Conservation (phyloP, 1,284 basidiomycete species). For the Ustilago trichophora region DNA sequence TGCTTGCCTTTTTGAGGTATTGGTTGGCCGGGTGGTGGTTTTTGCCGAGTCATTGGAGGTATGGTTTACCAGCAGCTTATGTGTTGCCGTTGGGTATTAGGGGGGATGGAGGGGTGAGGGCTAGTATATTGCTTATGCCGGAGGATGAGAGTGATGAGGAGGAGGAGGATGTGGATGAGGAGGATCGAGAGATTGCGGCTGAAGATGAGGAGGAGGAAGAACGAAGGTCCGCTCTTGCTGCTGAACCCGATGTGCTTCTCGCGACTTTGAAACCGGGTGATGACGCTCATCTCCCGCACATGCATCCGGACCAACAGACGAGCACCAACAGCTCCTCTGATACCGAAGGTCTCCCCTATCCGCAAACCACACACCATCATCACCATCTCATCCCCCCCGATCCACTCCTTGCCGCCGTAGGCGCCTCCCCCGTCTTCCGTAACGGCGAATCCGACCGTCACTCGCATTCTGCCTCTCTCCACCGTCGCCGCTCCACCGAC, state of each 20-base stretch:
- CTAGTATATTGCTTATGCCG: slow-evolving; percentile 52
- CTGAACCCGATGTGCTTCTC: slow-evolving; percentile 8
- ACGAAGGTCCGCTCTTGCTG: slow-evolving; percentile 6
- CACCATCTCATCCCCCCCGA: slow-evolving; percentile 37
- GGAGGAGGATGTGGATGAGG: slow-evolving; percentile 19
- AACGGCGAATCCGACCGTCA: slow-evolving; percentile 37
- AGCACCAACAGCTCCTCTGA: slow-evolving; percentile 36
- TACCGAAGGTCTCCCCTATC: slow-evolving; percentile 8
- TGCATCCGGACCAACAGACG: slow-evolving; percentile 20
- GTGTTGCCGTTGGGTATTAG: slow-evolving; percentile 56
- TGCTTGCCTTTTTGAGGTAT: slow-evolving; percentile 43
- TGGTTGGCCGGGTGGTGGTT: slow-evolving; percentile 53
- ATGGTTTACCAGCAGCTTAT: slow-evolving; percentile 46
- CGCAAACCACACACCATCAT: slow-evolving; percentile 11
- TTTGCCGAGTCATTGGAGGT: slow-evolving; percentile 45
- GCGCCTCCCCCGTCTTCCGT: slow-evolving; percentile 25
- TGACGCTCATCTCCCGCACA: too few relatives aligned
- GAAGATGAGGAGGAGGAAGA: slow-evolving; percentile 40
- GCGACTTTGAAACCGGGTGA: not conserved
- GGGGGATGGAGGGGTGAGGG: slow-evolving; percentile 53
- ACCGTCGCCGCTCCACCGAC: slow-evolving; percentile 24
- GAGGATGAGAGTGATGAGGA: slow-evolving; percentile 49
- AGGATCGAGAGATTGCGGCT: slow-evolving; percentile 35
- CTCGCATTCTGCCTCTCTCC: slow-evolving; percentile 16
- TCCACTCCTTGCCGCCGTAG: slow-evolving; percentile 41